These are phyloP conservation scores for Dioscorea alata DNA, from an alignment of 106 monocot genomes.

Conservation along the genomic window DNA sequence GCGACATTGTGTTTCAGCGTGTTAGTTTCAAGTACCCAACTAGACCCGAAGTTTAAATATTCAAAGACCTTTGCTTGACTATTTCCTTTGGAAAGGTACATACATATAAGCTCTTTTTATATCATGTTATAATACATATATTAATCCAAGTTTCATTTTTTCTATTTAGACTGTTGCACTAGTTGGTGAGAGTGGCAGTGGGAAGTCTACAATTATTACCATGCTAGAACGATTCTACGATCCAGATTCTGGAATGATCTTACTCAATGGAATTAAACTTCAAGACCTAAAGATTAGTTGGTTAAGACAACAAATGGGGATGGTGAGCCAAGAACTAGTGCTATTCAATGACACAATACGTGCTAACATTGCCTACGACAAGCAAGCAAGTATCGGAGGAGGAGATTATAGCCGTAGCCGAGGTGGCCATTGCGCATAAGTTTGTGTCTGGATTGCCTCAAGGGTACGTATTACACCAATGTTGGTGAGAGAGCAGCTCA, in stretches of 20 bases:
- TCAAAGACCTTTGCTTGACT: slow-evolving; percentile 49
- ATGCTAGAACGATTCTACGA: slow-evolving; percentile 79
- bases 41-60: slow-evolving; percentile 53
- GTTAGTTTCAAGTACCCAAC: slow-evolving; percentile 68
- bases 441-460: slow-evolving; percentile 59
- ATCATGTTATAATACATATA: no score
- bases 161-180: slow-evolving; percentile 55
- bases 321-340: slow-evolving; percentile 73
- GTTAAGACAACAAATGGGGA: slow-evolving; percentile 72
- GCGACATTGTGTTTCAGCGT: slow-evolving; percentile 51
- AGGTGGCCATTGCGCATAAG: slow-evolving; percentile 59
- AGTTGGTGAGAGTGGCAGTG: slow-evolving; percentile 81
- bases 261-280: slow-evolving; percentile 52
- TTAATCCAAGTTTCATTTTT: no score
- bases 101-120: neutral
- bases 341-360: slow-evolving; percentile 73
- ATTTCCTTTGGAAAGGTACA: slow-evolving; percentile 67
- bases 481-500: slow-evolving; percentile 69
- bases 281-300: slow-evolving; percentile 44
- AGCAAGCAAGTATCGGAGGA: slow-evolving; percentile 49
- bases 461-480: slow-evolving; percentile 57
- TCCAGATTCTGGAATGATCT: slow-evolving; percentile 50
- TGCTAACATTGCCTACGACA: slow-evolving; percentile 67
- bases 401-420: slow-evolving; percentile 47
- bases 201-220: slow-evolving; percentile 63